A percentile compares a stretch with the other conserved stretches of the same genome.
Evolutionary conservation across 1,139 yeast genomes (phyloP).

Genomic region (Scheffersomyces cryptocercus): DNA sequence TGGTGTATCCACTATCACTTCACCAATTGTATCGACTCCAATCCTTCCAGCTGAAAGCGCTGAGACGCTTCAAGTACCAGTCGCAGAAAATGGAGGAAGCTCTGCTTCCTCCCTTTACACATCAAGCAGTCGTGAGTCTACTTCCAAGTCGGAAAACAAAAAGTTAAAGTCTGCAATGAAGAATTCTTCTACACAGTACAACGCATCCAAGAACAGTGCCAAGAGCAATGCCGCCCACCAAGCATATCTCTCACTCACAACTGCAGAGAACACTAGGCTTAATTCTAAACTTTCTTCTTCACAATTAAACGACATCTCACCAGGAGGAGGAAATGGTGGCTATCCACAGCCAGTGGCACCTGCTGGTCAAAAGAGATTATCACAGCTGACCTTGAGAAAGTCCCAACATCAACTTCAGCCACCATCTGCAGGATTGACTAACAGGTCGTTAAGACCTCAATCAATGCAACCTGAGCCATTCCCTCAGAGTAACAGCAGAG

Average conservation of each 20-base stretch:
- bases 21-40: not conserved
- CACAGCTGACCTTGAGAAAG: constrained; percentile 33
- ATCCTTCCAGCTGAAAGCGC: constrained; percentile 5
- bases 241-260: constrained; percentile 66
- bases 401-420: constrained; percentile 15
- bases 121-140: constrained; percentile 27
- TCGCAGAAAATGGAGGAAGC: constrained; percentile 13
- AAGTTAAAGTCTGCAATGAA: constrained; percentile 73
- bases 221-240: constrained; percentile 49
- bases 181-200: constrained; percentile 35
- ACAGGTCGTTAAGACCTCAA: constrained; percentile 38
- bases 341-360: constrained; percentile 4
- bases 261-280: constrained; percentile 75
- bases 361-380: constrained; percentile 24
- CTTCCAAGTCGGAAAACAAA: constrained; percentile 13
- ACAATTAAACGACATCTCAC: constrained; percentile 24
- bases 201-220: constrained; percentile 8
- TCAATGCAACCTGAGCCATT: constrained; percentile 17
- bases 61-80: constrained; percentile 19
- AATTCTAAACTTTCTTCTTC: constrained; percentile 60
- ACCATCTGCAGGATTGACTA: constrained; percentile 5
- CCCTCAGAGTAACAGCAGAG: constrained; percentile 8
- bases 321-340: constrained; percentile 2
- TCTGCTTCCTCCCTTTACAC: constrained; percentile 36
- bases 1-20: no score